A percentile compares a stretch with the other conserved stretches of the same genome.
These are phyloP conservation scores for Aspergillus baeticus DNA, from an alignment of 495 filamentous ascomycete species.

Conservation along the genomic window DNA sequence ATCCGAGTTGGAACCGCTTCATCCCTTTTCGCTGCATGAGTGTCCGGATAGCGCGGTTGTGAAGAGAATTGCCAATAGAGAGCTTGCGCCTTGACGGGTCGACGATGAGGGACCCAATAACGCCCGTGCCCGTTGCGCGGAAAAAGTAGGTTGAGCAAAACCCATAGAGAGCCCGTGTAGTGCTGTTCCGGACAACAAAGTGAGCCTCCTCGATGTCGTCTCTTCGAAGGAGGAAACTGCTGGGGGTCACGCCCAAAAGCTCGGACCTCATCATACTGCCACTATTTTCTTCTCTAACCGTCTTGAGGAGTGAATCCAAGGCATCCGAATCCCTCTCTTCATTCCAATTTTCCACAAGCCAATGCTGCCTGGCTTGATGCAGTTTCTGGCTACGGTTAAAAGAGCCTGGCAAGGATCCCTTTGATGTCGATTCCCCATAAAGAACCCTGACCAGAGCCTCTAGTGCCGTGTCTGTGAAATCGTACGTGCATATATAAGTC, in stretches of 20 bases:
- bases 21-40: conserved; percentile 66
- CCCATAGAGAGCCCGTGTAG: conserved; percentile 80
- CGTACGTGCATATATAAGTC: conserved; percentile 90
- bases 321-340: conserved; percentile 69
- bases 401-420: conserved; percentile 74
- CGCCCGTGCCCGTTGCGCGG: conserved; percentile 64
- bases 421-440: conserved; percentile 72
- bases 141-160: conserved; percentile 86
- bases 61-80: conserved; percentile 81
- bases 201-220: conserved; percentile 72
- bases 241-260: conserved; percentile 66
- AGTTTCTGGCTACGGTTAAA: conserved; percentile 80
- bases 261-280: conserved; percentile 57
- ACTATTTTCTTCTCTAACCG: conserved; percentile 57
- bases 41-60: conserved; percentile 73
- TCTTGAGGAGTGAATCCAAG: conserved; percentile 65
- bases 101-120: conserved; percentile 80
- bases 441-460: conserved; percentile 76
- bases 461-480: conserved; percentile 89
- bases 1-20: conserved; percentile 75
- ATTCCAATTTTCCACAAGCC: conserved; percentile 85
- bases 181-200: conserved; percentile 89
- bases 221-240: conserved; percentile 69
- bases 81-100: conserved; percentile 80
- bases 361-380: conserved; percentile 78